These are phyloP conservation scores for Penicillium flavigenum DNA, from an alignment of 495 filamentous ascomycete species.

Conservation along the genomic window DNA sequence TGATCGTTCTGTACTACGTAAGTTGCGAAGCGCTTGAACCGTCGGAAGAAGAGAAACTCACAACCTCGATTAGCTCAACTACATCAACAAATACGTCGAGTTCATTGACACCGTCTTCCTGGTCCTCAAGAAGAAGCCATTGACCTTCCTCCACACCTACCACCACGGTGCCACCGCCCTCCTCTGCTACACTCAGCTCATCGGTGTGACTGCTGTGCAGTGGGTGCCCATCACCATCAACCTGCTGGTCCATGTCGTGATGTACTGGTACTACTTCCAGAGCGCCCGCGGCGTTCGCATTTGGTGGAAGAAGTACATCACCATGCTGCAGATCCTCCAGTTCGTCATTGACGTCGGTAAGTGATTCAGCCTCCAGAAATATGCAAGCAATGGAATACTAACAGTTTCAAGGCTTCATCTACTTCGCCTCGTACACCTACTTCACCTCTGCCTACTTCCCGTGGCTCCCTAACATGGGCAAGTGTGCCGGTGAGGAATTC, in stretches of 20 bases:
- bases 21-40: constrained; percentile 25
- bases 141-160: constrained; percentile 75
- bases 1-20: constrained; percentile 70
- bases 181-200: constrained; percentile 70
- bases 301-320: constrained; percentile 64
- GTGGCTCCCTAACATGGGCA: constrained; percentile 75
- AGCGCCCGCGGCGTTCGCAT: constrained; percentile 57
- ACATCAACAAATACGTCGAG: constrained; percentile 71
- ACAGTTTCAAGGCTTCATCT: constrained; percentile 69
- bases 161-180: constrained; percentile 72
- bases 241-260: constrained; percentile 68
- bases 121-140: constrained; percentile 73
- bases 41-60: constrained; percentile 20
- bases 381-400: constrained; percentile 8
- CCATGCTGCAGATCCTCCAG: constrained; percentile 56
- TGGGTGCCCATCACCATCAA: constrained; percentile 70
- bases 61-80: constrained; percentile 56
- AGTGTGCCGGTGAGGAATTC: constrained; percentile 95
- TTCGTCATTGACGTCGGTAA: constrained; percentile 59
- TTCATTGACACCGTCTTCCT: constrained; percentile 69
- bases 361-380: constrained; percentile 10
- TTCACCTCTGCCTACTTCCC: constrained; percentile 91
- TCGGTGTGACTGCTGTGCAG: constrained; percentile 65
- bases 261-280: constrained; percentile 68
- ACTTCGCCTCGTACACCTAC: constrained; percentile 94